phyloP scores from a whole-genome alignment of 768 basidiomycete genomes.

The Leccinum longicurvipes region DNA sequence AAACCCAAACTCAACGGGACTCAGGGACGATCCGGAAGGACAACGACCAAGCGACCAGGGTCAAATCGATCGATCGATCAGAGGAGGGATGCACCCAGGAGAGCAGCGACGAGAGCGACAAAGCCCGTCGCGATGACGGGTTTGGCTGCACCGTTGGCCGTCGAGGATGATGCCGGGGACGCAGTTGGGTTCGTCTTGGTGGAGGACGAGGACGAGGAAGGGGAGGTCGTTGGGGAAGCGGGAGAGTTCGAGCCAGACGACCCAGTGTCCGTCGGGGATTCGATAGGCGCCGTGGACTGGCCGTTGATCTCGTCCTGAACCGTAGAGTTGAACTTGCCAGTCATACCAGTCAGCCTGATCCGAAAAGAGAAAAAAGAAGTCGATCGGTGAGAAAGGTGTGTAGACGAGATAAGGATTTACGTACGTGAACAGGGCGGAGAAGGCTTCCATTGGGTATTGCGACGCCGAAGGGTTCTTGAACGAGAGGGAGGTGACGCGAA shows the following conservation, averaged over 20 bases:
- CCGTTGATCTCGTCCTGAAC: slow-evolving; percentile 59
- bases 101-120: slow-evolving; percentile 18
- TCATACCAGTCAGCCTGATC: slow-evolving; percentile 65
- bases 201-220: not conserved
- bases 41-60: not conserved
- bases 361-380: not conserved
- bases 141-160: slow-evolving; percentile 21
- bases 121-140: slow-evolving; percentile 22
- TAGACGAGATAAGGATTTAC: slow-evolving; percentile 22
- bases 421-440: slow-evolving; percentile 77
- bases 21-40: too few relatives aligned
- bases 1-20: not conserved
- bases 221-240: not conserved
- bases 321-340: slow-evolving; percentile 58
- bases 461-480: slow-evolving; percentile 51
- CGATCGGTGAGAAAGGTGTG: not conserved
- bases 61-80: slow-evolving; percentile 5
- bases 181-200: not conserved
- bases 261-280: slow-evolving; percentile 32
- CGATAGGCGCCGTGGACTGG: slow-evolving; percentile 54
- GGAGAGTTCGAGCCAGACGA: slow-evolving; percentile 3
- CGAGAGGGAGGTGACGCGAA: slow-evolving; percentile 64
- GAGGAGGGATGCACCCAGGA: slow-evolving; percentile 23
- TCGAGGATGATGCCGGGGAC: not conserved
- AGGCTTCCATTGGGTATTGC: slow-evolving; percentile 61